Conservation (phyloP, 768 basidiomycete genomes). For the Thelephora ganbajun region DNA sequence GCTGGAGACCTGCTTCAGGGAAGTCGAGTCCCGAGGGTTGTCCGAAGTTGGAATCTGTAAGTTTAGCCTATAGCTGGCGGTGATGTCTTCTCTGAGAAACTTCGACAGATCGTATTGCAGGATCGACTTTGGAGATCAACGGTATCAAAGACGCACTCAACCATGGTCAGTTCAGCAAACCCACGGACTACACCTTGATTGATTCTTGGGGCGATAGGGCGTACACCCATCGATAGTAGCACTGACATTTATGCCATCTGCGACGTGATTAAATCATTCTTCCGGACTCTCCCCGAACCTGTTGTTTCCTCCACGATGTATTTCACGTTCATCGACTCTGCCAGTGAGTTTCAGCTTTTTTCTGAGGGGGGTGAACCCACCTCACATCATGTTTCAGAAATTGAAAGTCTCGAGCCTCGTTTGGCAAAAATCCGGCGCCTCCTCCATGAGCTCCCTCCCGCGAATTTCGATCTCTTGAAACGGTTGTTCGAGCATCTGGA, state of each 20-base stretch:
- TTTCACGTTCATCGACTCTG: slow-evolving; percentile 52
- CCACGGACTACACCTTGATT: background rate
- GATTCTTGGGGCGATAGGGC: slow-evolving; percentile 22
- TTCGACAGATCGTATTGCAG: slow-evolving; percentile 63
- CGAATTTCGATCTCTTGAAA: slow-evolving; percentile 67
- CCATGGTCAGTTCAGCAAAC: slow-evolving; percentile 29
- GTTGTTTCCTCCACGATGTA: slow-evolving; percentile 62
- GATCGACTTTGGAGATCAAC: slow-evolving; percentile 57
- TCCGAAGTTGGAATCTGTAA: slow-evolving; percentile 75
- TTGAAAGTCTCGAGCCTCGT: slow-evolving; percentile 51
- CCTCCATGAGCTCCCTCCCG: slow-evolving; percentile 54
- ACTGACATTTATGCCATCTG: slow-evolving; percentile 77
- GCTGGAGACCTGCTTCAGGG: slow-evolving; percentile 48
- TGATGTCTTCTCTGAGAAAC: background rate
- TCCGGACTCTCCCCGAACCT: slow-evolving; percentile 69
- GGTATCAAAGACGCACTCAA: slow-evolving; percentile 64
- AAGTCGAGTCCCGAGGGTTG: slow-evolving; percentile 65
- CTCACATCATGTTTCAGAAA: background rate
- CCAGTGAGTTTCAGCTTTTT: slow-evolving; percentile 28
- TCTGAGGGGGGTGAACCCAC: background rate
- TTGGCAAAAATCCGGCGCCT: slow-evolving; percentile 50
- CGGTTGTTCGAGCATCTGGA: slow-evolving; percentile 79
- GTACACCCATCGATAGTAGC: slow-evolving; percentile 39
- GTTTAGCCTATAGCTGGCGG: slow-evolving; percentile 13
- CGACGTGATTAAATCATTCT: slow-evolving; percentile 77